Conservation (phyloP, 768 basidiomycete genomes). For the Cystofilobasidium macerans region DNA sequence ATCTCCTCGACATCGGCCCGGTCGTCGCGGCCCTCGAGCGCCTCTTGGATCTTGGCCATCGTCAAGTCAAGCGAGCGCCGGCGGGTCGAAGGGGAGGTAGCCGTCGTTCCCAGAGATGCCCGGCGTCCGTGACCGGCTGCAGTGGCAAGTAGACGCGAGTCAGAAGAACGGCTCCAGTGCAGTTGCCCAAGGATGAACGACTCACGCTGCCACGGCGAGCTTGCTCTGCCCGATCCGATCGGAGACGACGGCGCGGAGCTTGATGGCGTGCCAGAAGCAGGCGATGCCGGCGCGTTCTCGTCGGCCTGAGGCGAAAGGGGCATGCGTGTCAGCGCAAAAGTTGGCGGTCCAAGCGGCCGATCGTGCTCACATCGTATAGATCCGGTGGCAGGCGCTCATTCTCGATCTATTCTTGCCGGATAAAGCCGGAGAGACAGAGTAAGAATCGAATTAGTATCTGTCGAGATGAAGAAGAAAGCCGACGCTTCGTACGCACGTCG, state of each 20-base stretch:
- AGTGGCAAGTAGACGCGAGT: not conserved
- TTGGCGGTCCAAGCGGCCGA: no score
- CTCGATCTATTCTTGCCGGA: constrained; percentile 90
- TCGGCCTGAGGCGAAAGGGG: constrained; percentile 12
- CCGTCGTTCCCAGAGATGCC: constrained; percentile 83
- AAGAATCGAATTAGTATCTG: no score
- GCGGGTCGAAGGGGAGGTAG: constrained; percentile 85
- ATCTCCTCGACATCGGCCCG: constrained; percentile 15
- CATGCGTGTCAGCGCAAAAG: constrained; percentile 35
- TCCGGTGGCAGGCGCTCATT: constrained; percentile 95
- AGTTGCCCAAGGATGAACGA: constrained; percentile 32
- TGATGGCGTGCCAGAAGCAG: constrained; percentile 1
- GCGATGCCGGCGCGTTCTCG: constrained; percentile 11
- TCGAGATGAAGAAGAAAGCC: no score
- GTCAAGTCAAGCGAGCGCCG: constrained; percentile 88
- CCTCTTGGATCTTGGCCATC: constrained; percentile 86
- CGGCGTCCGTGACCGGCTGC: constrained; percentile 51
- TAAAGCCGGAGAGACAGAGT: not conserved
- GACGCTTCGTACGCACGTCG: not conserved
- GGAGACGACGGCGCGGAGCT: constrained; percentile 4
- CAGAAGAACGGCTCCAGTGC: constrained; percentile 22
- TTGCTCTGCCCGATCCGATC: not conserved
- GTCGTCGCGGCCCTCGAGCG: constrained; percentile 60
- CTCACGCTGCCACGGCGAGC: constrained; percentile 12
- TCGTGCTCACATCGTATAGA: constrained; percentile 64